Percentiles rank a stretch among this genome's conserved stretches.
These are phyloP conservation scores for Fraxinus excelsior DNA, from an alignment of 257 asterid genomes.

Conservation along the genomic window DNA sequence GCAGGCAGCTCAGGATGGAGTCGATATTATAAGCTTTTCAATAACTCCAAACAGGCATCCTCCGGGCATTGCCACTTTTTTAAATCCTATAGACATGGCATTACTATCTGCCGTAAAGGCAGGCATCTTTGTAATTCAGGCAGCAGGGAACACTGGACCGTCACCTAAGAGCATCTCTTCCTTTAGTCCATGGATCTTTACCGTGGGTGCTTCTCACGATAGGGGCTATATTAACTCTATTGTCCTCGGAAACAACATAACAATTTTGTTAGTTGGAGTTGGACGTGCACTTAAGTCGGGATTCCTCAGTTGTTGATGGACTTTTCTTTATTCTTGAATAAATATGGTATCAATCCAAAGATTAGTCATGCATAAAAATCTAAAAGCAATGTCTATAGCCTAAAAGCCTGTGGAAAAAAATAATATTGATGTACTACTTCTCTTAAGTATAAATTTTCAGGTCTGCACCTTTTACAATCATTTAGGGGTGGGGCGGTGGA, in stretches of 20 bases:
- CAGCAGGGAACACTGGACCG: constrained; percentile 98
- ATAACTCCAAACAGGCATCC: constrained; percentile 98
- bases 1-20: constrained; percentile 97
- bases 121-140: constrained; percentile 91
- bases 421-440: neutral
- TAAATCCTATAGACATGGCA: constrained; percentile 98
- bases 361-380: neutral
- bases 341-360: neutral
- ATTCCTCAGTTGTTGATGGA: constrained; percentile 3
- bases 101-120: constrained; percentile 80
- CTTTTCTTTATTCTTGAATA: neutral
- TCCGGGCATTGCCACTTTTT: constrained; percentile 94
- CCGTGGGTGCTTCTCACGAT: constrained; percentile 92
- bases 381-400: neutral
- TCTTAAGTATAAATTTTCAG: too few species aligned
- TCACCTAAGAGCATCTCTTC: constrained; percentile 90
- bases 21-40: constrained; percentile 88
- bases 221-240: constrained; percentile 78
- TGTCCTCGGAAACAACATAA: constrained; percentile 77
- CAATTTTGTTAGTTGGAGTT: constrained; percentile 65
- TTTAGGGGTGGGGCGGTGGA: too few species aligned
- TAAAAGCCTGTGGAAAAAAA: neutral
- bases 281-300: constrained; percentile 91
- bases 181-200: constrained; percentile 96
- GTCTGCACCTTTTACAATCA: too few species aligned